Evolutionary conservation across 2,329 filamentous ascomycete species (phyloP).

Genomic region (Aspergillus sp.): DNA sequence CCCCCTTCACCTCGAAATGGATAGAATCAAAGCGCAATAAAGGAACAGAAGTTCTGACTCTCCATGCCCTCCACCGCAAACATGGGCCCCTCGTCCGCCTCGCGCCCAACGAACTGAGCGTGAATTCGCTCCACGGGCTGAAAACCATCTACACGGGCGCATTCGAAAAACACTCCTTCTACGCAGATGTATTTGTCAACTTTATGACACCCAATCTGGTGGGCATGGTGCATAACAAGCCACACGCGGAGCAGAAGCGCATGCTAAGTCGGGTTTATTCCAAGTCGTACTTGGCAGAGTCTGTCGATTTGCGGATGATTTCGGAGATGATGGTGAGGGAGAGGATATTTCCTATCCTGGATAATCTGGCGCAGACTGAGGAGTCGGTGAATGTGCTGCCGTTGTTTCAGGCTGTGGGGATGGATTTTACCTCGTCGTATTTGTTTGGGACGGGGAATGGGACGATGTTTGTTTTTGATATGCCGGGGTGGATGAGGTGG

Average conservation of each 20-base stretch:
- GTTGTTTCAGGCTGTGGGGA: slow-evolving; percentile 60
- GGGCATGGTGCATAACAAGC: slow-evolving; percentile 52
- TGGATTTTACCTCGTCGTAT: slow-evolving; percentile 69
- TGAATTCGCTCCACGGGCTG: slow-evolving; percentile 56
- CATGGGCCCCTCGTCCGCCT: slow-evolving; percentile 57
- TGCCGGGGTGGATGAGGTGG: slow-evolving; percentile 53
- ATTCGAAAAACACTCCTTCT: slow-evolving; percentile 66
- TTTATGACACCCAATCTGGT: slow-evolving; percentile 63
- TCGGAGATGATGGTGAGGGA: slow-evolving; percentile 51
- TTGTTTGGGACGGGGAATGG: slow-evolving; percentile 59
- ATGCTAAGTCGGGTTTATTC: slow-evolving; percentile 72
- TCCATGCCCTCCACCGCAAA: slow-evolving; percentile 51
- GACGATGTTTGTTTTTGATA: slow-evolving; percentile 55
- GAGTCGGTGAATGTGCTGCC: slow-evolving; percentile 49
- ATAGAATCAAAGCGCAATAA: slow-evolving; percentile 43
- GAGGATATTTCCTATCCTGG: slow-evolving; percentile 53
- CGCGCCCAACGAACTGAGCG: slow-evolving; percentile 59
- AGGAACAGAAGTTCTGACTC: slow-evolving; percentile 58
- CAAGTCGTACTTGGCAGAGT: slow-evolving; percentile 63
- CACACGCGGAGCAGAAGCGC: slow-evolving; percentile 64
- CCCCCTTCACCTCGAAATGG: slow-evolving; percentile 57
- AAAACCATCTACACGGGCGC: slow-evolving; percentile 62
- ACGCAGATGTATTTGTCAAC: slow-evolving; percentile 59
- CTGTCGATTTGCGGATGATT: slow-evolving; percentile 50
- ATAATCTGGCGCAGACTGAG: slow-evolving; percentile 10